A percentile compares a stretch with the other conserved stretches of the same genome.
Evolutionary conservation across 345 rosid species (phyloP).

Genomic region (Eucalyptus regnans): DNA sequence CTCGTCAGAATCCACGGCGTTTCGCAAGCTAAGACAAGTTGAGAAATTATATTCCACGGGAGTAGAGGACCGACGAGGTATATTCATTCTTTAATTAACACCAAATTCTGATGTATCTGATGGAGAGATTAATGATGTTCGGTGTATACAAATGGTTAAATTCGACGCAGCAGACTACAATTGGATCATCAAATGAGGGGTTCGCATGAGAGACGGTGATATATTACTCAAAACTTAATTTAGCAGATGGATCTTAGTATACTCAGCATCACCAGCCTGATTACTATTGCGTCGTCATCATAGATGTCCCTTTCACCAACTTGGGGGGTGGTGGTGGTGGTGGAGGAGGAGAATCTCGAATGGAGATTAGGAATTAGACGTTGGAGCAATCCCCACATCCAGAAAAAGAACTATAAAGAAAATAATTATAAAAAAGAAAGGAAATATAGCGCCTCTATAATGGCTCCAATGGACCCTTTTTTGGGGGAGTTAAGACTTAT

Average conservation of each 20-base stretch:
- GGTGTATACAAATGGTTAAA: neutral
- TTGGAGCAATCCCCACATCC: neutral
- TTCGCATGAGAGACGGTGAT: neutral
- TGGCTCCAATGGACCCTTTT: neutral
- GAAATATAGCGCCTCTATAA: neutral
- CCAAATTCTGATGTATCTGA: neutral
- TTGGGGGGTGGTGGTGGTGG: neutral
- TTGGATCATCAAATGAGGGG: neutral
- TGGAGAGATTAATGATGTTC: neutral
- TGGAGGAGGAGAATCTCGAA: neutral
- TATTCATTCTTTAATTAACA: neutral
- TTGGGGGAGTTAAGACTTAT: neutral
- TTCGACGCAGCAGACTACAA: fast-evolving
- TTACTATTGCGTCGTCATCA: neutral
- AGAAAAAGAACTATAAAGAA: neutral
- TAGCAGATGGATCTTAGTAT: neutral
- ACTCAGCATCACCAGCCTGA: neutral
- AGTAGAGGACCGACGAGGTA: neutral
- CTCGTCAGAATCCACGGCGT: neutral
- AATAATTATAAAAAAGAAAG: neutral
- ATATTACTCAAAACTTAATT: neutral
- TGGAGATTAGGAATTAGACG: neutral
- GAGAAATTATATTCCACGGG: neutral
- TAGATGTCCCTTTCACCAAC: neutral
- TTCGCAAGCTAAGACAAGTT: neutral